These are phyloP conservation scores for Lophiostoma macrostomum DNA, from an alignment of 495 filamentous ascomycete species.

Conservation along the genomic window DNA sequence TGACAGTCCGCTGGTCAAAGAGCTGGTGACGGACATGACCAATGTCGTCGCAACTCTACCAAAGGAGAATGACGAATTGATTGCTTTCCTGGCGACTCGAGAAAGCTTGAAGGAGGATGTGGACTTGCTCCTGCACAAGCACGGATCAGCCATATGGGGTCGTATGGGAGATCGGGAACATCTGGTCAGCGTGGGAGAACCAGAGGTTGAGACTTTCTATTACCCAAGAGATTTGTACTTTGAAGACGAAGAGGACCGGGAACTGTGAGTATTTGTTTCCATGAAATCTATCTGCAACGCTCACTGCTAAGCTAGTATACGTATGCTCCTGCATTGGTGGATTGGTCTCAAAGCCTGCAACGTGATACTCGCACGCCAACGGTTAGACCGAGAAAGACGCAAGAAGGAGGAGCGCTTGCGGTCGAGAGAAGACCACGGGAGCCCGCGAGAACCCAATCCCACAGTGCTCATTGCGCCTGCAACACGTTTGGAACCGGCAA, in stretches of 20 bases:
- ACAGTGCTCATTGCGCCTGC: background rate
- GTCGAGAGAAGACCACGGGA: background rate
- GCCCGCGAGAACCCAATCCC: background rate
- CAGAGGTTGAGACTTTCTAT: background rate
- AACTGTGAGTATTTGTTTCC: conserved; percentile 4
- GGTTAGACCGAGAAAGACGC: conserved; percentile 12
- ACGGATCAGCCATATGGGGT: conserved; percentile 23
- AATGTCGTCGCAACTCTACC: conserved; percentile 10
- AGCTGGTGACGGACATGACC: conserved; percentile 14
- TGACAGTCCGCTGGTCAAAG: conserved; percentile 11
- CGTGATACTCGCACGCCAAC: conserved; percentile 23
- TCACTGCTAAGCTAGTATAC: conserved; percentile 6
- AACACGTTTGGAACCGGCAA: background rate
- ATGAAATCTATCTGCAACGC: background rate
- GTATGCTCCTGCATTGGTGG: conserved; percentile 24
- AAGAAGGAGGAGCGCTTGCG: conserved; percentile 12
- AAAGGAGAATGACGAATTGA: conserved; percentile 14
- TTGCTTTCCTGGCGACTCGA: background rate
- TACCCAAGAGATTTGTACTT: conserved; percentile 26
- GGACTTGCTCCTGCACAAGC: conserved; percentile 11
- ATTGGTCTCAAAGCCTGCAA: conserved; percentile 21
- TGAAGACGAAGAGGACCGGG: conserved; percentile 19
- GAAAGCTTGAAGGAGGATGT: conserved; percentile 15
- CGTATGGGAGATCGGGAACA: conserved; percentile 6
- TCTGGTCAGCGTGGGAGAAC: conserved; percentile 7